These are phyloP conservation scores for Aegilops tauschii DNA, from an alignment of 176 grass and related monocot species.

Conservation along the genomic window DNA sequence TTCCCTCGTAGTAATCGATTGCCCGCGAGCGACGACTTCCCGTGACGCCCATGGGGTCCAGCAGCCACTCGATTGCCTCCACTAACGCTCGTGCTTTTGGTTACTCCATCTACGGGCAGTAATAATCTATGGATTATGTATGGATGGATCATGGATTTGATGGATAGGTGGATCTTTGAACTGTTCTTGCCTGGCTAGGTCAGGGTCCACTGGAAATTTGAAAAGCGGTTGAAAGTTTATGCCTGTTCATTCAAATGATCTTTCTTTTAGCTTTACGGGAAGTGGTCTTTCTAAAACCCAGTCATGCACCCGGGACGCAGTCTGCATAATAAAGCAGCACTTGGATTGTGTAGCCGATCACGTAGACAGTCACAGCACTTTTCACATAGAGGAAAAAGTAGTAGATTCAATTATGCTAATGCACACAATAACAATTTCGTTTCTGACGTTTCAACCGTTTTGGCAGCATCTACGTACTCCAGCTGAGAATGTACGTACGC, in stretches of 20 bases:
- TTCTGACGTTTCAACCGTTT: not conserved
- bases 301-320: not conserved
- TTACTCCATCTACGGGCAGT: not conserved
- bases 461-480: not conserved
- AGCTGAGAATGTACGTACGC: not conserved
- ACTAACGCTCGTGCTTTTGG: not conserved
- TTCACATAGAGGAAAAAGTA: not conserved
- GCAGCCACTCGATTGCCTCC: slow-evolving; percentile 32
- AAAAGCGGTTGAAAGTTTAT: not conserved
- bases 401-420: too few species aligned
- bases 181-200: not conserved
- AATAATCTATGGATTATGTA: not conserved
- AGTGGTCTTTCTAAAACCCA: not conserved
- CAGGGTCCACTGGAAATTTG: not conserved
- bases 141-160: not conserved
- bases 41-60: not conserved
- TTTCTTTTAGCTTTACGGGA: too few species aligned
- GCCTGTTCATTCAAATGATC: not conserved
- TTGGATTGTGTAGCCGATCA: not conserved
- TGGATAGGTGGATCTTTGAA: not conserved
- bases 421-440: not conserved
- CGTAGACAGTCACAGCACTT: not conserved
- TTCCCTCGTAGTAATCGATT: slow-evolving; percentile 31
- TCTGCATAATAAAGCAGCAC: too few species aligned
- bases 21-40: slow-evolving; percentile 18